Percentiles rank a stretch among this genome's conserved stretches.
Conservation (phyloP, 1,284 basidiomycete species). For the Rugiboletus extremiorientalis region DNA sequence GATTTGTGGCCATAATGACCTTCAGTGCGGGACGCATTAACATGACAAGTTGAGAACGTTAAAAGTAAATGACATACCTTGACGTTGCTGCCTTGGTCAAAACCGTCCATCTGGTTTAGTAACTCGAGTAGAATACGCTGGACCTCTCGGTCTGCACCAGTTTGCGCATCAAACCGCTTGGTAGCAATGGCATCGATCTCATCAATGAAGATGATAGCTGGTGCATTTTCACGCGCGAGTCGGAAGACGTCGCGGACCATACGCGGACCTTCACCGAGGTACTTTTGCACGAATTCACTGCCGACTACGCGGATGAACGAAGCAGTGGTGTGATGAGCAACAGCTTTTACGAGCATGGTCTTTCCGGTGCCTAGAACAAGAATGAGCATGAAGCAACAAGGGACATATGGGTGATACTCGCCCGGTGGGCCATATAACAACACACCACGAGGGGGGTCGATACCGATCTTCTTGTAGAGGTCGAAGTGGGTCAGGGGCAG, state of each 20-base stretch:
- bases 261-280: conserved; percentile 97
- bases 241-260: conserved; percentile 99
- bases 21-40: conserved; percentile 31
- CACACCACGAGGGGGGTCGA: conserved; percentile 92
- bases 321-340: conserved; percentile 96
- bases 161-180: conserved; percentile 99
- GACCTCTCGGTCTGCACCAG: conserved; percentile 98
- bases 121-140: conserved; percentile 99
- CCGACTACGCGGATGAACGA: conserved; percentile 98
- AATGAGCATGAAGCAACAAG: conserved; percentile 8
- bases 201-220: conserved; percentile 99
- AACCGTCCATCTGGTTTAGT: conserved; percentile 99
- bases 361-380: conserved; percentile 84
- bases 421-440: conserved; percentile 83
- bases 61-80: conserved; percentile 60
- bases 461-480: conserved; percentile 99
- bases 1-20: conserved; percentile 99
- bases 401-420: conserved; percentile 26
- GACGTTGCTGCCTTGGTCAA: conserved; percentile 98
- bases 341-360: conserved; percentile 99
- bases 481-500: conserved; percentile 98
- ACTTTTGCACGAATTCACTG: conserved; percentile 99
- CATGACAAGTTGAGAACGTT: neutral
- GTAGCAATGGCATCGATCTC: conserved; percentile 99
- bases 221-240: conserved; percentile 94